These are phyloP conservation scores for Apiospora aurea DNA, from an alignment of 2,329 filamentous ascomycete species.

Conservation along the genomic window DNA sequence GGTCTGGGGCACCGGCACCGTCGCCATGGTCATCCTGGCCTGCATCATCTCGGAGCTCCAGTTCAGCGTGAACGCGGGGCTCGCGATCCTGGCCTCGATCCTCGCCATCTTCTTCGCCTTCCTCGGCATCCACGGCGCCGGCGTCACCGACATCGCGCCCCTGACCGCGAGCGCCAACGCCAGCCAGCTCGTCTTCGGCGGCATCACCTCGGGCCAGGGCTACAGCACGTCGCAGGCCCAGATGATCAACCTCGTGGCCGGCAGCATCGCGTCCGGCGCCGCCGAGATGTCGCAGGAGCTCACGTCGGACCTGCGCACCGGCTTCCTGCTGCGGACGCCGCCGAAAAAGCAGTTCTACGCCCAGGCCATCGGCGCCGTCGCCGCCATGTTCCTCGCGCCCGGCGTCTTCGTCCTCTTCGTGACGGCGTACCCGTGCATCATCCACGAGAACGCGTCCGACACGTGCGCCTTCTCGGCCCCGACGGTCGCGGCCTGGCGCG, in stretches of 20 bases:
- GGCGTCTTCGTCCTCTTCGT: constrained; percentile 74
- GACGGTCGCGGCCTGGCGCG: constrained; percentile 70
- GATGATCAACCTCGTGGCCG: constrained; percentile 70
- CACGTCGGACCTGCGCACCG: constrained; percentile 70
- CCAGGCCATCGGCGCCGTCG: constrained; percentile 66
- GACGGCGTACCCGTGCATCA: constrained; percentile 73
- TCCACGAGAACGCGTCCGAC: constrained; percentile 43
- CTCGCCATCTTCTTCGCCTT: constrained; percentile 68
- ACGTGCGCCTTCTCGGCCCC: constrained; percentile 68
- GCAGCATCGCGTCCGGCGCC: constrained; percentile 62
- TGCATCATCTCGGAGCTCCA: constrained; percentile 59
- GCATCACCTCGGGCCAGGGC: constrained; percentile 63
- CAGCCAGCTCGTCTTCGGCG: constrained; percentile 72
- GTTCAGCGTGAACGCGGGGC: constrained; percentile 63
- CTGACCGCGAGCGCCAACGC: constrained; percentile 73
- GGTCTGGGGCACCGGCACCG: constrained; percentile 59
- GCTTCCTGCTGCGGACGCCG: constrained; percentile 70
- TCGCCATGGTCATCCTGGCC: constrained; percentile 56
- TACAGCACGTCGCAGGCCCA: constrained; percentile 62
- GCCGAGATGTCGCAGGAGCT: constrained; percentile 62
- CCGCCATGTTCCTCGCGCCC: constrained; percentile 71
- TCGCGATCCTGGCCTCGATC: constrained; percentile 62
- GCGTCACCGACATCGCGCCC: constrained; percentile 67
- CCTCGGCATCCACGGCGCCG: constrained; percentile 66
- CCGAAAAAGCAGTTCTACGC: constrained; percentile 72